These are phyloP conservation scores for Ustilago nuda DNA, from an alignment of 1,284 basidiomycete genomes.

Conservation along the genomic window DNA sequence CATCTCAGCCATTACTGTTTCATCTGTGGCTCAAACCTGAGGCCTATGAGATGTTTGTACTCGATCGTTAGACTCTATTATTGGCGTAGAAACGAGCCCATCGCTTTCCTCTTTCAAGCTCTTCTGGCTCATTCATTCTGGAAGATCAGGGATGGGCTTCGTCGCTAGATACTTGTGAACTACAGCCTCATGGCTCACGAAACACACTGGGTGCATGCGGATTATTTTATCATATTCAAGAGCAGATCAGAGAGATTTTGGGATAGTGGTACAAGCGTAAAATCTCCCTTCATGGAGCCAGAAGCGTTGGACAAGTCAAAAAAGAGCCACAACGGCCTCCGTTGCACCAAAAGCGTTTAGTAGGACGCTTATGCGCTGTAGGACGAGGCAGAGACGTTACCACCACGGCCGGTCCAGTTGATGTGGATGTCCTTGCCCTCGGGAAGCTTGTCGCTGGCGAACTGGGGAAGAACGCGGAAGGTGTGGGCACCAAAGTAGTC, in stretches of 20 bases:
- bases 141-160: too few species aligned
- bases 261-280: constrained; percentile 5
- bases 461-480: constrained; percentile 64
- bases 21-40: too few species aligned
- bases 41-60: too few species aligned
- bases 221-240: constrained; percentile 16
- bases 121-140: too few species aligned
- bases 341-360: neutral
- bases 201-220: neutral
- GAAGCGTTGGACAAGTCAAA: neutral
- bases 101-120: too few species aligned
- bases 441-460: constrained; percentile 68
- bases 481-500: constrained; percentile 71
- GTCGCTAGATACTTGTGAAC: too few species aligned
- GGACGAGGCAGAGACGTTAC: constrained; percentile 88
- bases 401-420: constrained; percentile 87
- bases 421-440: constrained; percentile 82
- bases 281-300: constrained; percentile 14
- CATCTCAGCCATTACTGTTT: too few species aligned
- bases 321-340: neutral
- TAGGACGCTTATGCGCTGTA: constrained; percentile 81
- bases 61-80: too few species aligned
- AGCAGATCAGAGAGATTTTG: constrained; percentile 17
- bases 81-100: too few species aligned
- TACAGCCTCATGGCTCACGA: too few species aligned